Percentiles rank a stretch among this genome's conserved stretches.
Evolutionary conservation across 352 stramenopile genomes (phyloP).

Genomic region (Globisporangium abappressorium): DNA sequence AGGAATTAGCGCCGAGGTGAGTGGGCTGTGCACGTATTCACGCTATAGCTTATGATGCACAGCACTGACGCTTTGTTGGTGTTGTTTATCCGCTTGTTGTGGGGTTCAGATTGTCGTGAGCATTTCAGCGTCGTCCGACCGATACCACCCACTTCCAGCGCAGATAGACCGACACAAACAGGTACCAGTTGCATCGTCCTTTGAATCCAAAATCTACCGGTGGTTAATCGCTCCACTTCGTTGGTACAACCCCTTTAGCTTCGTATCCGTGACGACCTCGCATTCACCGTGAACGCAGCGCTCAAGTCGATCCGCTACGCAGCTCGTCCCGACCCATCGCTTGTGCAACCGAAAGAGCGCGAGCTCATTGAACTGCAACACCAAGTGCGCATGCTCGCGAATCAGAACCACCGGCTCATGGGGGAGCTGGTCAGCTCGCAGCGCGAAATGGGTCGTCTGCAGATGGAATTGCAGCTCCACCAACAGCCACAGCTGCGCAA

Average conservation of each 20-base stretch:
- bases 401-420: constrained; percentile 61
- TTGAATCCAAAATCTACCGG: too few relatives aligned
- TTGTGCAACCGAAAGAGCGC: constrained; percentile 27
- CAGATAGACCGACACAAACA: constrained; percentile 76
- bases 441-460: constrained; percentile 52
- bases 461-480: constrained; percentile 50
- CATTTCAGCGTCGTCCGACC: constrained; percentile 47
- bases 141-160: constrained; percentile 42
- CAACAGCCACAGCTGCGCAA: constrained; percentile 43
- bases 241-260: constrained; percentile 24
- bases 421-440: constrained; percentile 47
- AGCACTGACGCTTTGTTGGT: not conserved
- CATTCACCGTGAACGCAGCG: constrained; percentile 75
- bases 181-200: constrained; percentile 19
- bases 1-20: constrained; percentile 61
- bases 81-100: not conserved
- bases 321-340: constrained; percentile 23
- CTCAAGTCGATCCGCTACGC: constrained; percentile 70
- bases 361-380: constrained; percentile 50
- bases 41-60: not conserved
- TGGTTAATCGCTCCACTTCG: not conserved
- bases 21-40: not conserved
- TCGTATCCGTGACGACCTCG: constrained; percentile 68
- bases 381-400: constrained; percentile 55
- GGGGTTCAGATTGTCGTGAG: constrained; percentile 46